These are phyloP conservation scores for Corymbia maculata DNA, from an alignment of 345 rosid species.

Conservation along the genomic window DNA sequence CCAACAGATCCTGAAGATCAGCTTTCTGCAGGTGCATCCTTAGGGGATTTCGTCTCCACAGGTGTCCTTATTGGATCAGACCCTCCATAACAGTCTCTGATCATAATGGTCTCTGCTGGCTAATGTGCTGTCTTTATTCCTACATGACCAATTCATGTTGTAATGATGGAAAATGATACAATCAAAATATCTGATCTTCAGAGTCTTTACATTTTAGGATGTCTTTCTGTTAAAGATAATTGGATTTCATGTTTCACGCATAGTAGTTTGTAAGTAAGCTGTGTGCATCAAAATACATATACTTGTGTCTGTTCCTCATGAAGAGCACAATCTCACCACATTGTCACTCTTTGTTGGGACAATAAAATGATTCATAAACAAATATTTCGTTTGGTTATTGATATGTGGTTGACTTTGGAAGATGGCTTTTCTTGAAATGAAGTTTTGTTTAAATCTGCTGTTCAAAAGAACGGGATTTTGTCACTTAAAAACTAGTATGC, in stretches of 20 bases:
- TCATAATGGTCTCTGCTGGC: constrained; percentile 47
- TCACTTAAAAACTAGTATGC: neutral
- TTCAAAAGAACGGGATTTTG: neutral
- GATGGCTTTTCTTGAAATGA: neutral
- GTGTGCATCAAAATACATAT: neutral
- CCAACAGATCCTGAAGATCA: neutral
- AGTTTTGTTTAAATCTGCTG: neutral
- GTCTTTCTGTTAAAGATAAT: neutral
- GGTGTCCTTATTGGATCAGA: constrained; percentile 94
- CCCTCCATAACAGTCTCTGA: constrained; percentile 76
- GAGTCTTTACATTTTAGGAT: neutral
- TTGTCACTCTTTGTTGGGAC: neutral
- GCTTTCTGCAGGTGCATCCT: constrained; percentile 65
- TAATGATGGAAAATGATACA: neutral
- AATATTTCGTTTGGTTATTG: neutral
- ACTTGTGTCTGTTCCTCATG: neutral
- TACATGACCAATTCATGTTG: neutral
- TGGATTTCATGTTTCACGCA: neutral
- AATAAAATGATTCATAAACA: neutral
- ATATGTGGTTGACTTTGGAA: neutral
- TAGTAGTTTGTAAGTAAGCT: neutral
- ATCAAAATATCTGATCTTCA: neutral
- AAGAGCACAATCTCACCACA: neutral
- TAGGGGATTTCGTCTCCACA: constrained; percentile 81
- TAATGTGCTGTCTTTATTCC: neutral